Base-by-base conservation (phyloP, 345 rosid species). In the Hibiscus trionum region DNA sequence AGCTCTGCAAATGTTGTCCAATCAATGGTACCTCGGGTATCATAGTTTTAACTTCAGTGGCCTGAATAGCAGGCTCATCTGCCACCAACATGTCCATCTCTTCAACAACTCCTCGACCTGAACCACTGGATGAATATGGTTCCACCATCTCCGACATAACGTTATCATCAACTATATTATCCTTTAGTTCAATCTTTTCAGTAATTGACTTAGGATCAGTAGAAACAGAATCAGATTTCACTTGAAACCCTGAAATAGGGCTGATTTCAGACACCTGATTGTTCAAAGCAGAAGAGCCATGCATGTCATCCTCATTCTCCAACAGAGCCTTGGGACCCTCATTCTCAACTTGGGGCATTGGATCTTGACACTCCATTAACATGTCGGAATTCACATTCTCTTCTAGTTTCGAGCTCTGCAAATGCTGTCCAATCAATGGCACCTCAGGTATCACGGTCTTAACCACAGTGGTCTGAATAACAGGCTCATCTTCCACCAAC, bases 211-310 rank as follows among this genome's bases (percentile, higher is more conserved):
- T 37, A 37, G 9, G 42, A 37, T 37, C 42, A 37, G 42, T 37
- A 37, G 42, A 37, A 37, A 37, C 42, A 37, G 42, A 37, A 37
- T 37, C 42, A 37, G 42, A 1, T 37, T 37, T 37, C 42, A 37
- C 42, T 37, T 37, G 42, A 7, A 37, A 37, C 8, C 42, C 89
- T 91, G 97, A 85, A 90, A 93, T 85, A 73, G 90, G 85, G 96
- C 82, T 93, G 88, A 91, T 96, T 91, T 89, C 98, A 83, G 98
- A 87, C 93, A 96, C 99, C 99, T 93, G 98, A 87, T 89, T 86
- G 73, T 76, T 78, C 39, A 80, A 80, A 72, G 96, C 82, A 90
- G 97, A 77, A 37, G 80, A 62, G 75, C 15, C 52, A 10, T 47
- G 52, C 52, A 47, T 47, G 16, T 12, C 52, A 47, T 75, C 85